phyloP scores from a whole-genome alignment of 345 rosid species.

The Heritiera fomes region DNA sequence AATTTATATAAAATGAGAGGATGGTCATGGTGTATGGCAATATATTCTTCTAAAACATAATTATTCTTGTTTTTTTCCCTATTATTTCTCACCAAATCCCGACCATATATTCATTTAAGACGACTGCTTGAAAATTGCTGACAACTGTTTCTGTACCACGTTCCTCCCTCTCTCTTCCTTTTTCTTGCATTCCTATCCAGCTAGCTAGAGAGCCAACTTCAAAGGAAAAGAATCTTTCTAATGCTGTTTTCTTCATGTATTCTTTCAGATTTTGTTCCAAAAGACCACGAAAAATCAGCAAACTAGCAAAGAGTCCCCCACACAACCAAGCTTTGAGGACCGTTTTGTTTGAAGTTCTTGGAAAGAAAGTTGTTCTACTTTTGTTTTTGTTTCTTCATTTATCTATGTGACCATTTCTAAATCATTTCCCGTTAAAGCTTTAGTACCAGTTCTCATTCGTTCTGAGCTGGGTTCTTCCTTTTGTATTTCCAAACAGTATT shows the following conservation, averaged over 20 bases:
- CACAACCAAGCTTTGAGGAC: background rate
- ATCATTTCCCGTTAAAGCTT: background rate
- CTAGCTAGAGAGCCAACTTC: no score
- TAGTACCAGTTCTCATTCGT: background rate
- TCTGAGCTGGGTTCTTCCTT: background rate
- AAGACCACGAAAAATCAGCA: background rate
- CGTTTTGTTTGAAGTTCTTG: background rate
- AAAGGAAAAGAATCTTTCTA: background rate
- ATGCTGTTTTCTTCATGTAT: background rate
- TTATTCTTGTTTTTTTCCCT: constrained; percentile 14
- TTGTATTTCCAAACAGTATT: background rate
- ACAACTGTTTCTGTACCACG: background rate
- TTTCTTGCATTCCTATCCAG: background rate
- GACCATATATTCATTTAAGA: background rate
- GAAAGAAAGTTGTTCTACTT: background rate
- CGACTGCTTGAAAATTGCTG: background rate
- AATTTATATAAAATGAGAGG: no score
- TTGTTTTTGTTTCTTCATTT: background rate
- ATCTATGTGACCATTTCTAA: background rate
- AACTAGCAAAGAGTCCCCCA: background rate
- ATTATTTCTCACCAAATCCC: constrained; percentile 22
- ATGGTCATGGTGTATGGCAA: no score
- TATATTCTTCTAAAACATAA: background rate
- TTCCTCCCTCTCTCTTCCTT: background rate
- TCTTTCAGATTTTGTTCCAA: background rate